Evolutionary conservation across 805 yeast species (phyloP).

Genomic region (Candida ponderosae): DNA sequence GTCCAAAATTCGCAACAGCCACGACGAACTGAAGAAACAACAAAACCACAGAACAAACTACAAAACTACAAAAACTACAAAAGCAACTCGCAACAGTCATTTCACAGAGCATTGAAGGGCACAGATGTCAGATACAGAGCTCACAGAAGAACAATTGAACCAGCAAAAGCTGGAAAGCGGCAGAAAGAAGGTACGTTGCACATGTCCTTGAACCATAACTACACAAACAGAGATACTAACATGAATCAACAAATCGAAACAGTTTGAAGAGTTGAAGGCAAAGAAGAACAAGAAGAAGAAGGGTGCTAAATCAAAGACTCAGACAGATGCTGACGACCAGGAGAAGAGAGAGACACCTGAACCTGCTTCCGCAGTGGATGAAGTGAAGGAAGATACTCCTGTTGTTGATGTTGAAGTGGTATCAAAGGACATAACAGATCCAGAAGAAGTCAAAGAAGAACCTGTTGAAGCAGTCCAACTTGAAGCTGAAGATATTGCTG

Average conservation of each 20-base stretch:
- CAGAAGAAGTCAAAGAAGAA: constrained; percentile 10
- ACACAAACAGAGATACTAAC: neutral
- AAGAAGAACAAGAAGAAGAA: constrained; percentile 39
- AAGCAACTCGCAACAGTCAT: no score
- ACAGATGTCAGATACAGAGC: constrained; percentile 20
- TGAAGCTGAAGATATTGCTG: constrained; percentile 2
- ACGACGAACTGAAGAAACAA: neutral
- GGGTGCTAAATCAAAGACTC: constrained; percentile 24
- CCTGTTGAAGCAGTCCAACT: constrained; percentile 4
- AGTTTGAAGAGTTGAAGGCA: constrained; percentile 62
- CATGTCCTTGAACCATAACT: neutral
- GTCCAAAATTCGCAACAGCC: no score
- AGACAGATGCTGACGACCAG: constrained; percentile 8
- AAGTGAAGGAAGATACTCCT: constrained; percentile 6
- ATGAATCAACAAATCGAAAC: neutral
- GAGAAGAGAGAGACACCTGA: constrained; percentile 8
- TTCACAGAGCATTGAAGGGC: no score
- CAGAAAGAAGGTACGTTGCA: constrained; percentile 44
- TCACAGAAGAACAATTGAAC: constrained; percentile 29
- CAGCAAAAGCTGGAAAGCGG: constrained; percentile 69
- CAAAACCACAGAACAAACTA: no score
- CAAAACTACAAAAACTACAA: no score
- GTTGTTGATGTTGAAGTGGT: no score
- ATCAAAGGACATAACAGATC: no score
- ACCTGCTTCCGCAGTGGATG: constrained; percentile 2